Base-by-base conservation (phyloP, 1,139 yeast genomes). In the Yamadazyma epiphylla region DNA sequence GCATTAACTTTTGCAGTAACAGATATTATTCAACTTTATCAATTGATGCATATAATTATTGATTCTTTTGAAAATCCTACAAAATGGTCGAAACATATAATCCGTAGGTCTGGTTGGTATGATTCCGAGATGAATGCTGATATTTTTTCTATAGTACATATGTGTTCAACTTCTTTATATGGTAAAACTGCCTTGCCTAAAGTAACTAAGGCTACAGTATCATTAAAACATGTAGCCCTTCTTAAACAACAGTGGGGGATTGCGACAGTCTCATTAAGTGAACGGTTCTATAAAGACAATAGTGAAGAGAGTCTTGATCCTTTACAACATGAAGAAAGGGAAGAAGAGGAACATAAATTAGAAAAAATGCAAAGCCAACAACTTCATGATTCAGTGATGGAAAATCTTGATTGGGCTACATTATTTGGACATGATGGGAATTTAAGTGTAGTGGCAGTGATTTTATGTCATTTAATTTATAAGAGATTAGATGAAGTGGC, bases 361-460 rank as follows among this genome's bases (percentile, higher is more conserved):
- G 28, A 29, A 25, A 15, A 15, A 20, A 19, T 13, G 12, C 22
- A 26, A 37, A 33, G 14, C 16, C 26, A 32, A 13, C 25, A 32
- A 24, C 36, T 35, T 20, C 43, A 45, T 21, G 30, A 39, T 5
- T 47, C 58, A 1, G 39, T 57, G 31, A 36, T 43, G 3, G 32
- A 45, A 2, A 51, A 55, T 33, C 38, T 60, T 16, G 64, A 62
- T 35, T 56, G 48, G 27, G 35, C 48, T 2, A 51, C 43, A 29
- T 45, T 61, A 10, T 52, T 58, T 37, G 51, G 64, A 21, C 46
- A 46, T 19, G 69, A 62, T 39, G 69, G 68, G 5, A 62, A 56
- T 29, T 43, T 50, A 14, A 49, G 51, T 25, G 48, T 58, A 8
- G 58, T 60, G 9, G 47, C 59, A 2, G 46, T 62, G 23, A 34